Evolutionary conservation across 805 yeast species (phyloP).

Genomic region (Cyberlindnera suaveolens): DNA sequence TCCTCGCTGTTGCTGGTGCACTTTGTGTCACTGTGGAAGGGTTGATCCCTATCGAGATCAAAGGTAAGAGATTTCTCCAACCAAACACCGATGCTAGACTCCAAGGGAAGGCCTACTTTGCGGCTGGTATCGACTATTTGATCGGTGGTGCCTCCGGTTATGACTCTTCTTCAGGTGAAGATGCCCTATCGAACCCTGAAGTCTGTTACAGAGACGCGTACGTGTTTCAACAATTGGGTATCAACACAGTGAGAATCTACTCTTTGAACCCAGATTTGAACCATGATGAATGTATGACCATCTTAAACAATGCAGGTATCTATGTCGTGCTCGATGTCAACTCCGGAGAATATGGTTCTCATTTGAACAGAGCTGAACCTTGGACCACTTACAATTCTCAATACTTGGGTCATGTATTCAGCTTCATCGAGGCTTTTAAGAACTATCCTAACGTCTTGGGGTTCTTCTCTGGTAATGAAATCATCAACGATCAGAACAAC

Average conservation of each 20-base stretch:
- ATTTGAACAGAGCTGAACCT: constrained; percentile 70
- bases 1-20: constrained; percentile 1
- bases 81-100: constrained; percentile 39
- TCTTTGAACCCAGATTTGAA: constrained; percentile 75
- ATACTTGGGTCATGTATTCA: constrained; percentile 75
- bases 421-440: constrained; percentile 79
- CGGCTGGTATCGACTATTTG: constrained; percentile 87
- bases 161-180: constrained; percentile 31
- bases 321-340: constrained; percentile 83
- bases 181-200: constrained; percentile 65
- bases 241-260: constrained; percentile 82
- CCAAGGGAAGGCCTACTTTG: constrained; percentile 60
- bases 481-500: constrained; percentile 70
- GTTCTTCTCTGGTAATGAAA: constrained; percentile 87
- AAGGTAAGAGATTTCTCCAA: constrained; percentile 53
- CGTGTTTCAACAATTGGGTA: constrained; percentile 71
- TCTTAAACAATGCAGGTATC: constrained; percentile 84
- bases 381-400: constrained; percentile 58
- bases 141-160: constrained; percentile 82
- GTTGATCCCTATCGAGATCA: constrained; percentile 49
- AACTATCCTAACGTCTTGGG: constrained; percentile 81
- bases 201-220: constrained; percentile 77
- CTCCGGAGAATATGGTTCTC: constrained; percentile 60
- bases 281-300: constrained; percentile 91
- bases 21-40: constrained; percentile 26